Percentiles rank a stretch among this genome's conserved stretches.
These are phyloP conservation scores for Elsinoe australis DNA, from an alignment of 2,329 filamentous ascomycete species.

Conservation along the genomic window DNA sequence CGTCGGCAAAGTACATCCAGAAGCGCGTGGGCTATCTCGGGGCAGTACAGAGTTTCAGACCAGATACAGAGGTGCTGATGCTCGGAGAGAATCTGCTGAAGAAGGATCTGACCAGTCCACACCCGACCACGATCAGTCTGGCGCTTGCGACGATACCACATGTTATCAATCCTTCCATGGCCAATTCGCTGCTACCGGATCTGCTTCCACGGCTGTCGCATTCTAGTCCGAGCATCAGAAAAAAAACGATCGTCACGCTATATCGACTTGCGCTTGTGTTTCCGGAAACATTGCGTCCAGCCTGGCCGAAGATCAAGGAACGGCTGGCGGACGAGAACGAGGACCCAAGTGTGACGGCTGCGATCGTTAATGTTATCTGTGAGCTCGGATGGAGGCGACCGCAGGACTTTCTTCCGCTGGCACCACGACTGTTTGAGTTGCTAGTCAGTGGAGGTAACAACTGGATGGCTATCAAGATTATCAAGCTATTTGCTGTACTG, in stretches of 20 bases:
- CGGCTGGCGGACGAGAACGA: conserved; percentile 82
- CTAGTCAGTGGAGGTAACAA: conserved; percentile 90
- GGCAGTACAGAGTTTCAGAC: conserved; percentile 89
- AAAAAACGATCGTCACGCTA: conserved; percentile 91
- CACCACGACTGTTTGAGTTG: conserved; percentile 84
- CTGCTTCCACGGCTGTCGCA: conserved; percentile 79
- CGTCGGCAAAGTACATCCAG: conserved; percentile 84
- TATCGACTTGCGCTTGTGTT: conserved; percentile 94
- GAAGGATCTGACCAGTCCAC: conserved; percentile 74
- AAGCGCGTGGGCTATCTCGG: conserved; percentile 93
- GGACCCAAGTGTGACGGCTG: conserved; percentile 86
- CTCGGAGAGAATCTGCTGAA: conserved; percentile 92
- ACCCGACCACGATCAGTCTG: conserved; percentile 70
- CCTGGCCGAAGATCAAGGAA: conserved; percentile 97
- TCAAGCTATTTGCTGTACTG: conserved; percentile 93
- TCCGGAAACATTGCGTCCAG: conserved; percentile 81
- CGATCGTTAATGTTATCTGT: conserved; percentile 94
- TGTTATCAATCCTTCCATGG: conserved; percentile 84
- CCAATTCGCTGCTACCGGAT: conserved; percentile 80
- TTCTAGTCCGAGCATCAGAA: conserved; percentile 75
- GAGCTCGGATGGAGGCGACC: conserved; percentile 91
- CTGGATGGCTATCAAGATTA: conserved; percentile 99
- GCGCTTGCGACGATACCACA: conserved; percentile 88
- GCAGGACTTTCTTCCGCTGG: conserved; percentile 85
- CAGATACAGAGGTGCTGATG: conserved; percentile 96